Conservation (phyloP, 495 filamentous ascomycete genomes). For the Neurospora hispaniola region DNA sequence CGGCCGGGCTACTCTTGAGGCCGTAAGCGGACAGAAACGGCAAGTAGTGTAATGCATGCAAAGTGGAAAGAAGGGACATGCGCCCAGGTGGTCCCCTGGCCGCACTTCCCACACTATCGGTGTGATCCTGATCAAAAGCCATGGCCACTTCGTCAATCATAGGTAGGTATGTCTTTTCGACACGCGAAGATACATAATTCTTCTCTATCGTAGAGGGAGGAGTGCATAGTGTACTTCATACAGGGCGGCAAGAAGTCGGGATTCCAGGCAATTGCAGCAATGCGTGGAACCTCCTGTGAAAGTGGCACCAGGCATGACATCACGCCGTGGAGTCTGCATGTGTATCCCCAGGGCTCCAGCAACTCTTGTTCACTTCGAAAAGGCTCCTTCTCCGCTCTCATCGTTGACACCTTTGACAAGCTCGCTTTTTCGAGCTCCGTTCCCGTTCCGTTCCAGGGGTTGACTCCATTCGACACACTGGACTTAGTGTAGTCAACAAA, state of each 20-base stretch:
- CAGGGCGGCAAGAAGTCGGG: background rate
- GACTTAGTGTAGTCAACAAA: background rate
- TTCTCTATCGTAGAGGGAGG: background rate
- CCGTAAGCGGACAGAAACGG: background rate
- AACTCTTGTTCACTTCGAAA: background rate
- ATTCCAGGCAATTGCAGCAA: background rate
- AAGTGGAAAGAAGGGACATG: background rate
- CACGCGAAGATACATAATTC: background rate
- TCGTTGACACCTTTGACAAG: background rate
- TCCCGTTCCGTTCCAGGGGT: background rate
- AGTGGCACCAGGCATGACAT: background rate
- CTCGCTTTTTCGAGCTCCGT: background rate
- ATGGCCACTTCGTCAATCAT: background rate
- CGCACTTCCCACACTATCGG: background rate
- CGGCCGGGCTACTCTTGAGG: background rate
- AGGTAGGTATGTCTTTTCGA: background rate
- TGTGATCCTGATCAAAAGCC: background rate
- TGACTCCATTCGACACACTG: background rate
- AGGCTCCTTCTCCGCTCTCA: background rate
- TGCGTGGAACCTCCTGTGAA: background rate
- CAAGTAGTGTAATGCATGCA: background rate
- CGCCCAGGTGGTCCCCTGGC: background rate
- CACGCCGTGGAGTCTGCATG: background rate
- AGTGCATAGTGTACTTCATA: background rate
- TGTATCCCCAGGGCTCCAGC: background rate